phyloP scores from a whole-genome alignment of 2,329 filamentous ascomycete species.

The Dactylellina leptospora region DNA sequence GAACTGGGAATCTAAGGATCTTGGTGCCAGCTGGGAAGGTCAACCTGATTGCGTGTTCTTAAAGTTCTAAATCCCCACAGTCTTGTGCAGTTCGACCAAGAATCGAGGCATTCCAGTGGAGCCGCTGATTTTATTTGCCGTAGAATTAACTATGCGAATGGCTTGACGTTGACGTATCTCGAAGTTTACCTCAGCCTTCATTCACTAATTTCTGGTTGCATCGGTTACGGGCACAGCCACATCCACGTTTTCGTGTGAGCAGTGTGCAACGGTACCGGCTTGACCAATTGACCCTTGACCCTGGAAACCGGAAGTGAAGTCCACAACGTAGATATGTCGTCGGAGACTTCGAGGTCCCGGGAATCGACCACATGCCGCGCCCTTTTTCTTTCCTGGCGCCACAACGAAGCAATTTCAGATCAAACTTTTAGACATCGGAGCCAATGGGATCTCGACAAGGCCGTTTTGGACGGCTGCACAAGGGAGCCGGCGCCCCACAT shows the following conservation, averaged over 20 bases:
- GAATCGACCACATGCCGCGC: slow-evolving; percentile 26
- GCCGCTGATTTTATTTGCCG: neutral
- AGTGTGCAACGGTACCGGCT: slow-evolving; percentile 6
- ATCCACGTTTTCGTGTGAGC: slow-evolving; percentile 41
- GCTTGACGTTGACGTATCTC: slow-evolving; percentile 15
- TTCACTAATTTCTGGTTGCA: slow-evolving; percentile 30
- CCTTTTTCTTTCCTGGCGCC: slow-evolving; percentile 36
- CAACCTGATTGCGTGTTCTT: neutral
- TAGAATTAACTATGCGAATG: slow-evolving; percentile 8
- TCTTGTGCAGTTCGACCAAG: neutral
- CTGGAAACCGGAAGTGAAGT: slow-evolving; percentile 44
- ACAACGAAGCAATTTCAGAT: slow-evolving; percentile 38
- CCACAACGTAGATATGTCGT: slow-evolving; percentile 29
- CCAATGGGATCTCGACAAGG: slow-evolving; percentile 36
- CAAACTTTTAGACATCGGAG: slow-evolving; percentile 5
- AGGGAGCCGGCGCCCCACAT: slow-evolving; percentile 42
- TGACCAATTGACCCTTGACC: slow-evolving; percentile 24
- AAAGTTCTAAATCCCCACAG: neutral
- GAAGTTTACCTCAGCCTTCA: slow-evolving; percentile 31
- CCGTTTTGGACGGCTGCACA: slow-evolving; percentile 31
- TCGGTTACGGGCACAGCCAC: slow-evolving; percentile 50
- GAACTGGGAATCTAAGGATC: slow-evolving; percentile 6
- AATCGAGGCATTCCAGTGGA: neutral
- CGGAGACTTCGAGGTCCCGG: slow-evolving; percentile 47
- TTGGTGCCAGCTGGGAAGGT: slow-evolving; percentile 7